Evolutionary conservation across 2,329 filamentous ascomycete species (phyloP).

Genomic region (Diaporthe amygdali): DNA sequence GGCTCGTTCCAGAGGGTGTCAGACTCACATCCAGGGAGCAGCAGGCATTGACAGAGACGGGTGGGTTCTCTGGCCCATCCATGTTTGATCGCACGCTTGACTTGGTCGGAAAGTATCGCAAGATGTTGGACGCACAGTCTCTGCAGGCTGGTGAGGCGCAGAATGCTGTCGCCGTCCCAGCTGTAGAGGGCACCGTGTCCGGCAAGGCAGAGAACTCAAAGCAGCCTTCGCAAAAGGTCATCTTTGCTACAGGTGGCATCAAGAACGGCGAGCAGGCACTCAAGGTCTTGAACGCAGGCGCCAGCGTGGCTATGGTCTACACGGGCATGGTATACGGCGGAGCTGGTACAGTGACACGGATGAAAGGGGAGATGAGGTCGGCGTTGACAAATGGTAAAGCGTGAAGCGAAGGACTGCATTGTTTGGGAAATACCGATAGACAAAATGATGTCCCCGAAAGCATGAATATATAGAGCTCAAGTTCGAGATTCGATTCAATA

Average conservation of each 20-base stretch:
- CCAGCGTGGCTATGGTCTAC: conserved; percentile 90
- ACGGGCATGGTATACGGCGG: conserved; percentile 74
- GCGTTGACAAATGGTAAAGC: conserved; percentile 32
- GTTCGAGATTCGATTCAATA: background rate
- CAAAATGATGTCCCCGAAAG: background rate
- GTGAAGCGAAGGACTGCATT: background rate
- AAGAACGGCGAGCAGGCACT: conserved; percentile 85
- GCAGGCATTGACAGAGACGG: conserved; percentile 73
- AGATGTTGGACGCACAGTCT: conserved; percentile 63
- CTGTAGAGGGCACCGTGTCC: conserved; percentile 39
- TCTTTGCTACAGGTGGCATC: conserved; percentile 94
- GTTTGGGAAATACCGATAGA: background rate
- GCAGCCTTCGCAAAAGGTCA: conserved; percentile 66
- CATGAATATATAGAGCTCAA: background rate
- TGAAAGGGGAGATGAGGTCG: conserved; percentile 67
- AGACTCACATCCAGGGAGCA: conserved; percentile 70
- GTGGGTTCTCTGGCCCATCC: conserved; percentile 89
- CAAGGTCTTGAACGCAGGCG: conserved; percentile 83
- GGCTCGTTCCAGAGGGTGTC: conserved; percentile 71
- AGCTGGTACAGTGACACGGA: conserved; percentile 66
- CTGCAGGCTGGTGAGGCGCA: conserved; percentile 37
- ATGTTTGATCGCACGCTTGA: conserved; percentile 82
- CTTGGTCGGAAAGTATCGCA: conserved; percentile 81
- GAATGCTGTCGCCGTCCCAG: conserved; percentile 38
- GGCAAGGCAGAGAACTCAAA: conserved; percentile 33